Evolutionary conservation across 176 grass and related monocot genomes (phyloP).

Genomic region (Triticum dicoccoides): DNA sequence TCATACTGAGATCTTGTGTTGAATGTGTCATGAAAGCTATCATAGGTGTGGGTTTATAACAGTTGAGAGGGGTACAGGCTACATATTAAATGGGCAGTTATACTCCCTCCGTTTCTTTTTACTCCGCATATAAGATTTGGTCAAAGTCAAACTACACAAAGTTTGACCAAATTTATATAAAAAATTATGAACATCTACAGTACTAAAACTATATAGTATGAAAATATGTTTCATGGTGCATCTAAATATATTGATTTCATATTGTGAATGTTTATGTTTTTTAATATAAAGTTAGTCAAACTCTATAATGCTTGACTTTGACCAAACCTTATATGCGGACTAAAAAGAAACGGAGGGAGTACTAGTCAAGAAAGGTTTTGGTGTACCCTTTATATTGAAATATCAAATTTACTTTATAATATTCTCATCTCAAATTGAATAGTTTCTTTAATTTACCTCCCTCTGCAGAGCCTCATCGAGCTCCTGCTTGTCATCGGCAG

Average conservation of each 20-base stretch:
- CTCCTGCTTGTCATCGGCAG: slow-evolving; percentile 91
- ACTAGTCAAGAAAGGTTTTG: slow-evolving; percentile 1
- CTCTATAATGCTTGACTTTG: too few relatives aligned
- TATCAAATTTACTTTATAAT: not conserved
- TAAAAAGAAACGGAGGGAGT: too few relatives aligned
- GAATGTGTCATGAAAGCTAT: not conserved
- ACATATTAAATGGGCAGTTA: not conserved
- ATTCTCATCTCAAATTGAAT: slow-evolving; percentile 4
- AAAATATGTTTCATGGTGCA: too few relatives aligned
- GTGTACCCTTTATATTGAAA: not conserved
- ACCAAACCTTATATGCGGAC: too few relatives aligned
- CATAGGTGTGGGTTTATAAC: not conserved
- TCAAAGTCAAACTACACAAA: too few relatives aligned
- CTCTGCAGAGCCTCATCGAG: slow-evolving; percentile 97
- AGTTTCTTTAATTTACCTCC: slow-evolving; percentile 53
- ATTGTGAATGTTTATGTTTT: too few relatives aligned
- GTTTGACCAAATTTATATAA: too few relatives aligned
- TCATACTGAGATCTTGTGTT: not conserved
- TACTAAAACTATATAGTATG: too few relatives aligned
- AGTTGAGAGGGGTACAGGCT: not conserved
- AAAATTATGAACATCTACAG: too few relatives aligned
- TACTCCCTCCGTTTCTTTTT: not conserved
- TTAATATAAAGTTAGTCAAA: too few relatives aligned
- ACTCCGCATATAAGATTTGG: too few relatives aligned
- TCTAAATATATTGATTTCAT: too few relatives aligned